phyloP scores from a whole-genome alignment of 2,329 filamentous ascomycete species.

The Dichotomopilus funicola region DNA sequence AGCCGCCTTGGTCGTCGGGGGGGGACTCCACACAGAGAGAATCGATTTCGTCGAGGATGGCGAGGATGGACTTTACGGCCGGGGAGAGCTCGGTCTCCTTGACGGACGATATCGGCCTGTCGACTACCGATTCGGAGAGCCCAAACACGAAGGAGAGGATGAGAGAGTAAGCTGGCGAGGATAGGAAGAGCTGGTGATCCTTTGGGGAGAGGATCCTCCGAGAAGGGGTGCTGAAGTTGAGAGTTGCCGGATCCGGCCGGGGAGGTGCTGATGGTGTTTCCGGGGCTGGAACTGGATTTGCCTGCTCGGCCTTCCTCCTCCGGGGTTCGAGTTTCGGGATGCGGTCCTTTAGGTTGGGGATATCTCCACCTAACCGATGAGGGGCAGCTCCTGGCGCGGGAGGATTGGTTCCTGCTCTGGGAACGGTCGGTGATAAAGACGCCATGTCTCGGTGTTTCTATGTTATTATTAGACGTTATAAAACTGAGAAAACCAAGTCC shows the following conservation, averaged over 20 bases:
- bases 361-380: constrained; percentile 20
- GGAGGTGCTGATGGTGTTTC: constrained; percentile 67
- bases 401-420: not conserved
- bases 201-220: constrained; percentile 73
- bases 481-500: no score
- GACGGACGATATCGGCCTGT: constrained; percentile 59
- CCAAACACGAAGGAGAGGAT: constrained; percentile 80
- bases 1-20: constrained; percentile 78
- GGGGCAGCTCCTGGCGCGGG: not conserved
- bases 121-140: constrained; percentile 73
- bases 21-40: constrained; percentile 62
- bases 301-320: constrained; percentile 41
- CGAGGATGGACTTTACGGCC: constrained; percentile 56
- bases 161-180: constrained; percentile 68
- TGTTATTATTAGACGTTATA: not conserved
- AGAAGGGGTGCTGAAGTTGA: constrained; percentile 60
- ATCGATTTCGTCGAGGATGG: constrained; percentile 64
- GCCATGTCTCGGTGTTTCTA: constrained; percentile 1
- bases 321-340: constrained; percentile 65
- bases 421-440: constrained; percentile 2
- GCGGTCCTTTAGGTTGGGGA: constrained; percentile 48
- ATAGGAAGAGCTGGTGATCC: constrained; percentile 76
- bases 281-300: constrained; percentile 60
- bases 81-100: constrained; percentile 51
- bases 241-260: constrained; percentile 54